A percentile compares a stretch with the other conserved stretches of the same genome.
phyloP scores from a whole-genome alignment of 192 early-diverging fungal species.

The Podochytrium sp. region DNA sequence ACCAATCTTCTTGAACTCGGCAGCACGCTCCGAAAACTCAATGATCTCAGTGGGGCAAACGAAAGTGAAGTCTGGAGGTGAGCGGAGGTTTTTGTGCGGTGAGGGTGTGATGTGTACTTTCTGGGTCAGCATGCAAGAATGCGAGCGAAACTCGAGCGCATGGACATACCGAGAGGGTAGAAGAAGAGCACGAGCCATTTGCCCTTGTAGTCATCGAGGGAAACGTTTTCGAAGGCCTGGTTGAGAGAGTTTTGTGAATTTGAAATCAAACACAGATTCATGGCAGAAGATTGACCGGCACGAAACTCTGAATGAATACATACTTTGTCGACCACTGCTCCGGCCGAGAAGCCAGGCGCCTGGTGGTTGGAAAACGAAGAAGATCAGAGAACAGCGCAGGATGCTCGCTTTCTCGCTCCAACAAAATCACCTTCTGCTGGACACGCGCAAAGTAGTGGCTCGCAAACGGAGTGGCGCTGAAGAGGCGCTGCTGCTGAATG shows the following conservation, averaged over 20 bases:
- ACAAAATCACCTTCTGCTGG: no score
- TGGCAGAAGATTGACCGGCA: no score
- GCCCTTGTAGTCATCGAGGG: not conserved
- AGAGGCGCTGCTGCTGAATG: no score
- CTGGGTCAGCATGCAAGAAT: no score
- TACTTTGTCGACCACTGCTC: constrained; percentile 52
- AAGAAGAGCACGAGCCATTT: constrained; percentile 67
- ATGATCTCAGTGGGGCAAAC: constrained; percentile 86
- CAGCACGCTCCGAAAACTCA: constrained; percentile 81
- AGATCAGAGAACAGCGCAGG: no score
- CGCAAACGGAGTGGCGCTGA: not conserved
- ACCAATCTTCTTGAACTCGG: constrained; percentile 76
- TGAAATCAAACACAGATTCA: no score
- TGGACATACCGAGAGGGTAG: constrained; percentile 91
- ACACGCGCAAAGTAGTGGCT: constrained; percentile 31
- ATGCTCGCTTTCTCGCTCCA: no score
- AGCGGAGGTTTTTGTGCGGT: no score
- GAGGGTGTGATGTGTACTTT: no score
- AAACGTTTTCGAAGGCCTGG: not conserved
- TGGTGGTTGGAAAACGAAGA: not conserved
- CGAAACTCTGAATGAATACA: no score
- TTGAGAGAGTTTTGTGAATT: no score
- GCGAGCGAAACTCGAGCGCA: no score
- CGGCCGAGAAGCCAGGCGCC: constrained; percentile 44
- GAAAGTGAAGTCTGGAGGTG: constrained; percentile 76